phyloP scores from a whole-genome alignment of 148 eudicot species.

The Mesembryanthemum crystallinum region DNA sequence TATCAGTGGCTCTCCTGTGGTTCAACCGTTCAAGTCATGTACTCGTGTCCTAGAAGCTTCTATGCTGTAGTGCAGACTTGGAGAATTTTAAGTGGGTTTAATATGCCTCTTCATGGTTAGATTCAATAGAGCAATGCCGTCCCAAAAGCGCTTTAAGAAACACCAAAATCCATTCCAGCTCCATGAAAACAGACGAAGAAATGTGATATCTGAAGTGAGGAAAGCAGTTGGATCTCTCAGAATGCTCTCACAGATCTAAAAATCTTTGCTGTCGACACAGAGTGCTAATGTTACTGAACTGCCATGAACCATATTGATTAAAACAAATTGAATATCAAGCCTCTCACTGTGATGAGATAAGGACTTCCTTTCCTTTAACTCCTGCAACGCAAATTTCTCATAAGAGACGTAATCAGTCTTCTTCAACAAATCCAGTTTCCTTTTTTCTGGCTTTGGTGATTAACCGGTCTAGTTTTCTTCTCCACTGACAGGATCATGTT shows the following conservation, averaged over 20 bases:
- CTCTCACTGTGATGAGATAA: not conserved
- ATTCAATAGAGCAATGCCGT: not conserved
- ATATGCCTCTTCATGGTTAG: not conserved
- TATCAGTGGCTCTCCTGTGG: not conserved
- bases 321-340: not conserved
- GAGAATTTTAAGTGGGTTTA: not conserved
- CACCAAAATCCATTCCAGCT: not conserved
- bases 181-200: not conserved
- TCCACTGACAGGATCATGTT: not conserved
- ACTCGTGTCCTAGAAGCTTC: not conserved
- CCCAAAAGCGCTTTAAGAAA: not conserved
- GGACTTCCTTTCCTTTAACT: not conserved
- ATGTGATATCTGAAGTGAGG: not conserved
- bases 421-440: not conserved
- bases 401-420: not conserved
- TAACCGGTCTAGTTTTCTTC: not conserved
- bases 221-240: not conserved
- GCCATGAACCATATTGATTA: no score
- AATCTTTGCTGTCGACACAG: not conserved
- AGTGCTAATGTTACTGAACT: not conserved
- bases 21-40: not conserved
- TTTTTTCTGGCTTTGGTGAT: no score
- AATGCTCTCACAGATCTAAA: not conserved
- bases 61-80: not conserved
- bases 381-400: not conserved